Evolutionary conservation across 1,284 basidiomycete genomes (phyloP).

Genomic region (Psilocybe mexicana): DNA sequence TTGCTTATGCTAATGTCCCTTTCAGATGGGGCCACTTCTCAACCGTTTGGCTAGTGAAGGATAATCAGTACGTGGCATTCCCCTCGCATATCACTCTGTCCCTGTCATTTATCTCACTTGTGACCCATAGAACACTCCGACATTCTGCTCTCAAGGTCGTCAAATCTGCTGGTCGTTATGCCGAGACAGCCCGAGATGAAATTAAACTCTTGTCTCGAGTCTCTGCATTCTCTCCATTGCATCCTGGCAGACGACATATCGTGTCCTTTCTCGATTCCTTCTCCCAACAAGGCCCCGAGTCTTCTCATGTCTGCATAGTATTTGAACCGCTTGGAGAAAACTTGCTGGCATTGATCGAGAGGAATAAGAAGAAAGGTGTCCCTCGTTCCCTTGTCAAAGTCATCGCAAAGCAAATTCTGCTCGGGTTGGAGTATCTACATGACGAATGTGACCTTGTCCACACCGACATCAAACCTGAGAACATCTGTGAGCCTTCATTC

Average conservation of each 20-base stretch:
- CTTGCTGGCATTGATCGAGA: slow-evolving; percentile 80
- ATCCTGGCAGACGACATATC: slow-evolving; percentile 70
- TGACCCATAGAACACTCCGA: slow-evolving; percentile 47
- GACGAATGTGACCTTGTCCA: slow-evolving; percentile 88
- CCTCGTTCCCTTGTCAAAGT: slow-evolving; percentile 79
- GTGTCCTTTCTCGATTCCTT: slow-evolving; percentile 91
- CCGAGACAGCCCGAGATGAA: slow-evolving; percentile 89
- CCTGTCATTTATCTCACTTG: background rate
- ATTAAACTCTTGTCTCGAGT: slow-evolving; percentile 85
- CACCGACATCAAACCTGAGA: slow-evolving; percentile 92
- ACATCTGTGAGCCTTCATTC: slow-evolving; percentile 67
- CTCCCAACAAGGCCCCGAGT: slow-evolving; percentile 62
- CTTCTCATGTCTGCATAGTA: slow-evolving; percentile 85
- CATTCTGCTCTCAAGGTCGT: slow-evolving; percentile 92
- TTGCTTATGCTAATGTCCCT: slow-evolving; percentile 22
- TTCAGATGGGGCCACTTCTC: slow-evolving; percentile 89
- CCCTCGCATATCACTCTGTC: slow-evolving; percentile 15
- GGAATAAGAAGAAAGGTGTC: slow-evolving; percentile 86
- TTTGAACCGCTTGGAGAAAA: slow-evolving; percentile 93
- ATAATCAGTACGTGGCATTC: slow-evolving; percentile 61
- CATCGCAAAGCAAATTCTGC: slow-evolving; percentile 81
- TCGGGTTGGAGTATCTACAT: slow-evolving; percentile 90
- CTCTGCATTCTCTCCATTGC: slow-evolving; percentile 67
- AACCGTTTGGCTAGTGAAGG: slow-evolving; percentile 82
- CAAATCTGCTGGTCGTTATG: slow-evolving; percentile 84